Evolutionary conservation across 129 eudicot genomes (phyloP).

Genomic region (Flaveria sonorensis): DNA sequence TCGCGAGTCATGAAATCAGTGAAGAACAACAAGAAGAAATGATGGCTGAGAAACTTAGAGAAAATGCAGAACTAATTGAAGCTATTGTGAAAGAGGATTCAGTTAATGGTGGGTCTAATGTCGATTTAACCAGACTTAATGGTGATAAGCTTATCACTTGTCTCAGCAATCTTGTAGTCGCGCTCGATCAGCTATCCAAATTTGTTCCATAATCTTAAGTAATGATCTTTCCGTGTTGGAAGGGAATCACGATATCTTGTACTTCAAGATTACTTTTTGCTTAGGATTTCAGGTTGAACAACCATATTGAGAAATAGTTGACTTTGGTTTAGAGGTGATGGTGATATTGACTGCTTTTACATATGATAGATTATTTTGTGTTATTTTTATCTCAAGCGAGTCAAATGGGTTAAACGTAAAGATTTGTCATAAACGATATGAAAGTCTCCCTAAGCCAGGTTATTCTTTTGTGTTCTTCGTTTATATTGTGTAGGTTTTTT

Average conservation of each 20-base stretch:
- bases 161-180: constrained; percentile 49
- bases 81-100: constrained; percentile 52
- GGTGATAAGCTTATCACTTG: constrained; percentile 62
- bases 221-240: neutral
- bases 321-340: neutral
- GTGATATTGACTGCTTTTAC: neutral
- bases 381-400: neutral
- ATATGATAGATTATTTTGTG: neutral
- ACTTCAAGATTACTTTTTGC: neutral
- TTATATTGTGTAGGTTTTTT: too few species aligned
- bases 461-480: too few species aligned
- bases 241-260: too few species aligned
- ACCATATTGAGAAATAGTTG: neutral
- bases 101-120: constrained; percentile 36
- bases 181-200: constrained; percentile 53
- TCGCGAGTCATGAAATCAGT: constrained; percentile 31
- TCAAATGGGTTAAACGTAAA: neutral
- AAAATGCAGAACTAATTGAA: constrained; percentile 57
- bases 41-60: constrained; percentile 52
- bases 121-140: constrained; percentile 45
- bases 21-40: constrained; percentile 45
- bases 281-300: constrained; percentile 17
- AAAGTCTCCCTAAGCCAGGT: neutral
- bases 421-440: neutral
- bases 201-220: constrained; percentile 24